Conservation (phyloP, 2,329 filamentous ascomycete genomes). For the Didymella pomorum region DNA sequence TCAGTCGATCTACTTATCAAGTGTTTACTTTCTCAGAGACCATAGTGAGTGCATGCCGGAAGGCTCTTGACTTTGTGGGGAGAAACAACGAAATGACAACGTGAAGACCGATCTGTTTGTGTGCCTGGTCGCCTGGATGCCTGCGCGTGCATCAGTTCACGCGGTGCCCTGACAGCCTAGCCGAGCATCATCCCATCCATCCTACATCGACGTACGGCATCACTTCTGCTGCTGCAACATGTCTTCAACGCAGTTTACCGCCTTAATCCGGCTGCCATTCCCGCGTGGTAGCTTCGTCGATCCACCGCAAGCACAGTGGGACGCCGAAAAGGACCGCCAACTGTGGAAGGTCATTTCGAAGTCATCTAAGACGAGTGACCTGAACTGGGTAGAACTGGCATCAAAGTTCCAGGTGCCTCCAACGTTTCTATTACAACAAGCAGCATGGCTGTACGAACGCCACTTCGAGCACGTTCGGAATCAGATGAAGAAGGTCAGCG, state of each 20-base stretch:
- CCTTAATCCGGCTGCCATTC: conserved; percentile 91
- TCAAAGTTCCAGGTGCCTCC: conserved; percentile 83
- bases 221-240: conserved; percentile 24
- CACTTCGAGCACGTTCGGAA: conserved; percentile 89
- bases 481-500: conserved; percentile 81
- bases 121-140: conserved; percentile 9
- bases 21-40: neutral
- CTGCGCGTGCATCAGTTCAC: conserved; percentile 14
- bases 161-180: conserved; percentile 4
- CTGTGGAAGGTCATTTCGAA: conserved; percentile 91
- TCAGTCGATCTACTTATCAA: neutral
- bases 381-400: conserved; percentile 88
- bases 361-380: conserved; percentile 77
- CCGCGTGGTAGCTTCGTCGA: conserved; percentile 87
- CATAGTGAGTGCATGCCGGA: neutral
- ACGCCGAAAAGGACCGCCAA: conserved; percentile 82
- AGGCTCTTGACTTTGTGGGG: neutral
- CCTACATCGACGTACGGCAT: conserved; percentile 1
- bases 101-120: neutral
- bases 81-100: neutral
- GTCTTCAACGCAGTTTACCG: conserved; percentile 63
- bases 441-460: conserved; percentile 90
- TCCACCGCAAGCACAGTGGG: conserved; percentile 88
- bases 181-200: conserved; percentile 21
- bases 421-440: conserved; percentile 89